These are phyloP conservation scores for Cadophora malorum DNA, from an alignment of 2,329 filamentous ascomycete species.

Conservation along the genomic window DNA sequence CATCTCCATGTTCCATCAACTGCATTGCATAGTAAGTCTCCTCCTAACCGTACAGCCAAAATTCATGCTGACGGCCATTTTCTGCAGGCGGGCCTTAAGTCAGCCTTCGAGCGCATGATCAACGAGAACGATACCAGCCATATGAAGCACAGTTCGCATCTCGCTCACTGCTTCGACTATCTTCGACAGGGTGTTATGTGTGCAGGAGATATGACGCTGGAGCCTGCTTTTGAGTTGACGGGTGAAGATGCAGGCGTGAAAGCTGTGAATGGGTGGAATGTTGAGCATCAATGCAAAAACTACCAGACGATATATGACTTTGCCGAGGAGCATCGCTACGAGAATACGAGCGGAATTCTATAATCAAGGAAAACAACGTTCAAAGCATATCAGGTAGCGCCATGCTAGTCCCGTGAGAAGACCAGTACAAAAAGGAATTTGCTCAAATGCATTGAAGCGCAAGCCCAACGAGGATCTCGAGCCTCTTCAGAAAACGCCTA, in stretches of 20 bases:
- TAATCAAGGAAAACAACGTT: slow-evolving; percentile 9
- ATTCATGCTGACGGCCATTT: not conserved
- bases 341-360: slow-evolving; percentile 26
- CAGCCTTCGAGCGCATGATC: slow-evolving; percentile 26
- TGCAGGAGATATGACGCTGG: slow-evolving; percentile 32
- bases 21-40: slow-evolving; percentile 28
- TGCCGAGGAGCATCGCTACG: slow-evolving; percentile 24
- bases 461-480: not conserved
- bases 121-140: not conserved
- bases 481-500: not conserved
- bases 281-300: slow-evolving; percentile 27
- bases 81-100: slow-evolving; percentile 24
- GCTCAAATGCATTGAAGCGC: not conserved
- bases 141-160: slow-evolving; percentile 18
- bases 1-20: slow-evolving; percentile 31
- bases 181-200: slow-evolving; percentile 33
- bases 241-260: slow-evolving; percentile 10
- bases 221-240: slow-evolving; percentile 17
- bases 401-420: not conserved
- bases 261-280: slow-evolving; percentile 28
- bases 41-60: not conserved
- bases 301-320: slow-evolving; percentile 26
- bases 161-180: slow-evolving; percentile 34
- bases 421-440: not conserved
- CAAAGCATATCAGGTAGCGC: not conserved